Conservation (phyloP, 768 basidiomycete genomes). For the Epithele typhae region DNA sequence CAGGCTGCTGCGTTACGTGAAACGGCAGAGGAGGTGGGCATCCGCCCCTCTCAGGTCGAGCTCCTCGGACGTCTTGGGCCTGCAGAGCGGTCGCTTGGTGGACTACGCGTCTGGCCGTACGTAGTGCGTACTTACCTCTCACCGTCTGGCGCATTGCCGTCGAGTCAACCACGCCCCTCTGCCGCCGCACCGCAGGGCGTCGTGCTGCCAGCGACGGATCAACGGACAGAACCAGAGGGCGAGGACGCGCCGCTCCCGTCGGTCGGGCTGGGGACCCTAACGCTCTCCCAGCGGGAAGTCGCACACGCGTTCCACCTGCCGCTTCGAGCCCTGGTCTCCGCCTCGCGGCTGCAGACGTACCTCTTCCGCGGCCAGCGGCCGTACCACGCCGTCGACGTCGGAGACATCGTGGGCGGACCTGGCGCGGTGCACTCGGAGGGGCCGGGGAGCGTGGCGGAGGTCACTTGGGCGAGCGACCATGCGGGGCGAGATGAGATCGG, state of each 20-base stretch:
- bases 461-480: slow-evolving; percentile 30
- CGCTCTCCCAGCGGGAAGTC: slow-evolving; percentile 59
- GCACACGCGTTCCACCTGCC: slow-evolving; percentile 70
- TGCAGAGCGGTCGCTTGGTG: slow-evolving; percentile 51
- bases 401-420: slow-evolving; percentile 41
- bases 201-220: too few species aligned
- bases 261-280: slow-evolving; percentile 47
- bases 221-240: too few species aligned
- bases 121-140: slow-evolving; percentile 48
- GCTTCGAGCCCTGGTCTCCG: slow-evolving; percentile 44
- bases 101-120: slow-evolving; percentile 70
- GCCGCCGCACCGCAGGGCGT: too few species aligned
- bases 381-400: slow-evolving; percentile 67
- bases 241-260: slow-evolving; percentile 54
- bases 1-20: slow-evolving; percentile 63
- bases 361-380: slow-evolving; percentile 53
- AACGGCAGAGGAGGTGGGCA: slow-evolving; percentile 69
- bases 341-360: slow-evolving; percentile 42
- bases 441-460: slow-evolving; percentile 13
- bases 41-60: slow-evolving; percentile 55
- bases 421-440: slow-evolving; percentile 11
- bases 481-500: slow-evolving; percentile 39
- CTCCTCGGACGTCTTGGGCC: slow-evolving; percentile 64
- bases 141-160: too few species aligned
- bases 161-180: too few species aligned